Percentiles rank a stretch among this genome's conserved stretches.
Evolutionary conservation across 2,329 filamentous ascomycete genomes (phyloP).

Genomic region (Penicillium sp.): DNA sequence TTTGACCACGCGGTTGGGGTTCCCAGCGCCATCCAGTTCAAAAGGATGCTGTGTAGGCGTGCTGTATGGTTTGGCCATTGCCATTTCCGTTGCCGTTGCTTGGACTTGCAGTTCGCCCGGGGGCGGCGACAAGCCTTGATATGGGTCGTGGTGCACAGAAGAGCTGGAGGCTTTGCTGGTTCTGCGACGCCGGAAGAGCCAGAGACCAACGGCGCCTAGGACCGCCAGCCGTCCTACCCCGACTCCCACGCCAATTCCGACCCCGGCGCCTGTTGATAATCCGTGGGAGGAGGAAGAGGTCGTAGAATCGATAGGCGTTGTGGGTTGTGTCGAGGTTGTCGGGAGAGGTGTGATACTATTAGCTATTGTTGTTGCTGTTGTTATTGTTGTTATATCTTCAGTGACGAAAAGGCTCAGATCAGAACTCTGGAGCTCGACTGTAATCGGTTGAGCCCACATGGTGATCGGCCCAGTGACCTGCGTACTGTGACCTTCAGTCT

Average conservation of each 20-base stretch:
- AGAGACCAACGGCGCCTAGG: not conserved
- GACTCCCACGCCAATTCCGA: not conserved
- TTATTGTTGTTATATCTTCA: not conserved
- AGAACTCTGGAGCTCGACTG: constrained; percentile 2
- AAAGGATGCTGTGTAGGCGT: no score
- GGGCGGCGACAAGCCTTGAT: no score
- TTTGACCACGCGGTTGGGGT: no score
- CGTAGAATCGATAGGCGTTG: not conserved
- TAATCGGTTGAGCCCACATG: constrained; percentile 34
- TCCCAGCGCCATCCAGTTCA: no score
- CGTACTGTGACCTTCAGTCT: constrained; percentile 11
- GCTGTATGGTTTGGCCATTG: no score
- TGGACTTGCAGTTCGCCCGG: no score
- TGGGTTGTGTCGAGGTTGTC: not conserved
- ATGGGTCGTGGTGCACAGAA: no score
- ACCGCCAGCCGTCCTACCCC: not conserved
- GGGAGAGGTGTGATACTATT: not conserved
- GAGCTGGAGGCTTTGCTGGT: no score
- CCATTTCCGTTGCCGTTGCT: no score
- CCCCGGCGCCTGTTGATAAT: not conserved
- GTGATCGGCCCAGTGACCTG: constrained; percentile 30
- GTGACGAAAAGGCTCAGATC: constrained; percentile 6
- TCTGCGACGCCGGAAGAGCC: not conserved
- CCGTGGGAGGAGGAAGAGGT: not conserved
- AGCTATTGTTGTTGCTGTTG: not conserved